Evolutionary conservation across 169 alveolate genomes (phyloP).

Genomic region (Plasmodium coatneyi): DNA sequence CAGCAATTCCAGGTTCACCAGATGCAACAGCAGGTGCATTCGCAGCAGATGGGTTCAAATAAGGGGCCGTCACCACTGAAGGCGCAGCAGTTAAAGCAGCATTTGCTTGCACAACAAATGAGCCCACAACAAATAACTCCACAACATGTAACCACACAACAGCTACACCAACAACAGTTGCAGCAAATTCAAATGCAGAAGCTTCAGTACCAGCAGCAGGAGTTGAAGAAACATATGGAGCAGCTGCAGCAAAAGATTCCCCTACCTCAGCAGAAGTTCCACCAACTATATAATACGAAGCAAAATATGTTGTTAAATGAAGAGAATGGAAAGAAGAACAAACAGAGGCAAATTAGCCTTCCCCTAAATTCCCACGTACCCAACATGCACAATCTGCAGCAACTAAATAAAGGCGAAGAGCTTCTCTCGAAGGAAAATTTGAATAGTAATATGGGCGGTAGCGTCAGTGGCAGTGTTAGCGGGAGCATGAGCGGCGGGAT

Average conservation of each 20-base stretch:
- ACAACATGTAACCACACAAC: constrained; percentile 1
- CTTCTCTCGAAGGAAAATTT: constrained; percentile 20
- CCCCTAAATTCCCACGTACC: constrained; percentile 17
- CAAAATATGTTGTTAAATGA: constrained; percentile 40
- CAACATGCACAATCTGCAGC: constrained; percentile 22
- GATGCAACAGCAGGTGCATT: constrained; percentile 11
- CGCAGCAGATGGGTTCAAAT: neutral
- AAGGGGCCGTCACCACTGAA: neutral
- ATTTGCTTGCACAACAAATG: constrained; percentile 16
- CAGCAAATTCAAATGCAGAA: constrained; percentile 36
- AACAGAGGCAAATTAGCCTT: constrained; percentile 32
- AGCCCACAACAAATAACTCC: neutral
- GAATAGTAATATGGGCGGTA: neutral
- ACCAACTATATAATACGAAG: constrained; percentile 38
- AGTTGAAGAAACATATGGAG: constrained; percentile 63
- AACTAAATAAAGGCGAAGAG: constrained; percentile 23
- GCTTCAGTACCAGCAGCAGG: constrained; percentile 24
- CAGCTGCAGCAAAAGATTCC: constrained; percentile 56
- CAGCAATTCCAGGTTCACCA: constrained; percentile 27
- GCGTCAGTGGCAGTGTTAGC: neutral
- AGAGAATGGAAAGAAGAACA: constrained; percentile 12
- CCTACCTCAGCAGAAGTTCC: constrained; percentile 18
- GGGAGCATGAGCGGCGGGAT: neutral
- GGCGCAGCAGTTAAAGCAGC: constrained; percentile 4
- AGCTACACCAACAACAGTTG: constrained; percentile 1